phyloP scores from a whole-genome alignment of 2,329 filamentous ascomycete species.

The Penicillium capsulatum region DNA sequence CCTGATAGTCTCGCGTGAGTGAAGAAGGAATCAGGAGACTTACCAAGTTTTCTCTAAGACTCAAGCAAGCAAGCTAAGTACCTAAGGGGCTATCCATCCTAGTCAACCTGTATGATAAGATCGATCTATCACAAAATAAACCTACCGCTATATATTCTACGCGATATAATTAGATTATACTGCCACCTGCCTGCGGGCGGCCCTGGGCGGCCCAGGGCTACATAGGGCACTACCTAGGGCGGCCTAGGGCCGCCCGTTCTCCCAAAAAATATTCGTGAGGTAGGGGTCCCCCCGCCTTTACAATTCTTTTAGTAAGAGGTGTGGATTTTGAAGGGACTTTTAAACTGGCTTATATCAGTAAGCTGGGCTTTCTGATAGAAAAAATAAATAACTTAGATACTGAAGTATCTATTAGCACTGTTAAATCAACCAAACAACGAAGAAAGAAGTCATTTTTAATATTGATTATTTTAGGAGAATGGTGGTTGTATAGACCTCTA shows the following conservation, averaged over 20 bases:
- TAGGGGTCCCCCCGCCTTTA: too few species aligned
- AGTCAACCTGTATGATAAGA: background rate
- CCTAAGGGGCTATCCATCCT: background rate
- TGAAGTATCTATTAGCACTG: too few species aligned
- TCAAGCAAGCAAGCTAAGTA: background rate
- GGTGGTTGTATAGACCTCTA: background rate
- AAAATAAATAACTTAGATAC: too few species aligned
- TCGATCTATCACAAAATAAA: background rate
- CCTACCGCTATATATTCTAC: background rate
- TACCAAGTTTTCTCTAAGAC: too few species aligned
- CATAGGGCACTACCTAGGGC: too few species aligned
- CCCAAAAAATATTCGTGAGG: background rate
- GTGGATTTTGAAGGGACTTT: background rate
- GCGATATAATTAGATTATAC: background rate
- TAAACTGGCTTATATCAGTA: too few species aligned
- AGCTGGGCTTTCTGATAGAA: too few species aligned
- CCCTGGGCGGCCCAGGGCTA: too few species aligned
- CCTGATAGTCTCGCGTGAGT: too few species aligned
- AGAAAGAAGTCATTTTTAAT: background rate
- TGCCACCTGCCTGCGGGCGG: background rate
- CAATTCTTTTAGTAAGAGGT: background rate
- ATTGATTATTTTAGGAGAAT: background rate
- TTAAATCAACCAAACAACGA: background rate
- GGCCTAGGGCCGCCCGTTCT: background rate
- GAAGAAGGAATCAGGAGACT: too few species aligned